Evolutionary conservation across 2,329 filamentous ascomycete genomes (phyloP).

Genomic region (Alternaria ethzedia): DNA sequence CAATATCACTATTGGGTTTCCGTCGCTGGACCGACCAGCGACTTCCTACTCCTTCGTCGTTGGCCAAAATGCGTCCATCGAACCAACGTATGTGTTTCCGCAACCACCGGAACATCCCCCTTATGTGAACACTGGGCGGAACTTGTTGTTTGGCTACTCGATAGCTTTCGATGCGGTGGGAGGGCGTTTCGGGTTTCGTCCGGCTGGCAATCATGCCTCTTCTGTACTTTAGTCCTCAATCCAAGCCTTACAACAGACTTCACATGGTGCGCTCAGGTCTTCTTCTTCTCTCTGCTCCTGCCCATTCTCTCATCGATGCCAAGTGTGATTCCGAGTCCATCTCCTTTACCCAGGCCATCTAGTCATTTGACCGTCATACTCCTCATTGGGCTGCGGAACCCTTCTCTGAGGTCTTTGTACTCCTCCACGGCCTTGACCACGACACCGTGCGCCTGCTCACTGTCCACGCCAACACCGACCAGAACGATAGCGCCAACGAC

Average conservation of each 20-base stretch:
- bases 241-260: background rate
- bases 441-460: slow-evolving; percentile 78
- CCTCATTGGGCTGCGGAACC: slow-evolving; percentile 43
- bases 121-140: slow-evolving; percentile 45
- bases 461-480: slow-evolving; percentile 68
- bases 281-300: background rate
- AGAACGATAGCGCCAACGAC: slow-evolving; percentile 77
- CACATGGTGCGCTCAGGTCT: background rate
- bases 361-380: slow-evolving; percentile 44
- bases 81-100: slow-evolving; percentile 39
- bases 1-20: slow-evolving; percentile 34
- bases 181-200: slow-evolving; percentile 42
- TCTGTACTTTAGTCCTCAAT: slow-evolving; percentile 21
- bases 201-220: slow-evolving; percentile 18
- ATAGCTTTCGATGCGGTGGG: slow-evolving; percentile 44
- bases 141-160: slow-evolving; percentile 40
- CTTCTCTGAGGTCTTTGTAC: slow-evolving; percentile 51
- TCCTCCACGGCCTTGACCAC: slow-evolving; percentile 72
- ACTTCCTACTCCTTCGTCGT: slow-evolving; percentile 37
- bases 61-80: slow-evolving; percentile 30
- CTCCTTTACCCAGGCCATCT: slow-evolving; percentile 21
- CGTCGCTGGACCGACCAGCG: slow-evolving; percentile 17
- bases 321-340: slow-evolving; percentile 17
- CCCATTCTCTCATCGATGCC: background rate
- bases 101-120: slow-evolving; percentile 27